These are phyloP conservation scores for Entamoeba moshkovskii DNA, from an alignment of 208 protist genomes.

Conservation along the genomic window DNA sequence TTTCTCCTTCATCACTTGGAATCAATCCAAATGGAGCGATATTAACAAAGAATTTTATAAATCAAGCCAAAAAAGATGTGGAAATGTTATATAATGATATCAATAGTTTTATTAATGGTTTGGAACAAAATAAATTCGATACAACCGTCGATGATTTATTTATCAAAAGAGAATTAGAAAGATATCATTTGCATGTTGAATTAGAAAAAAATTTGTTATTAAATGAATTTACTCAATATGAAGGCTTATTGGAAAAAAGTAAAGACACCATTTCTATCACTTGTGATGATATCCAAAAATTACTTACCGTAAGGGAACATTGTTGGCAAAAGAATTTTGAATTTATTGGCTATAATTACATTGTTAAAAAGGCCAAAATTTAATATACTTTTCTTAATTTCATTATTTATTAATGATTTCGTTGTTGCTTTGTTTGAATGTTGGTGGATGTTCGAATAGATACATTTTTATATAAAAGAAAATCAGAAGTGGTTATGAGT, in stretches of 20 bases:
- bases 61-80: not conserved
- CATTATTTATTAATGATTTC: too few relatives aligned
- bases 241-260: not conserved
- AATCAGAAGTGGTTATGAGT: too few relatives aligned
- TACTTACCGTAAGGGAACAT: not conserved
- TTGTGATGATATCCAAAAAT: not conserved
- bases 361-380: too few relatives aligned
- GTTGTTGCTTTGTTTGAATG: too few relatives aligned
- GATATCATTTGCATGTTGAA: not conserved
- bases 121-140: not conserved
- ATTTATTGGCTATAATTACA: not conserved
- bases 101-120: not conserved
- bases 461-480: too few relatives aligned
- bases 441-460: too few relatives aligned
- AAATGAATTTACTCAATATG: not conserved
- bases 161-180: not conserved
- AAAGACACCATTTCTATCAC: not conserved
- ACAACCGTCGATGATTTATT: not conserved
- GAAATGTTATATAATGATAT: not conserved
- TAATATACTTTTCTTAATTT: too few relatives aligned
- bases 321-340: conserved; percentile 1
- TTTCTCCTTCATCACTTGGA: not conserved
- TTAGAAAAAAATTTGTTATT: not conserved
- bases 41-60: not conserved
- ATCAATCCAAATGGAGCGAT: not conserved